Percentiles rank a stretch among this genome's conserved stretches.
phyloP scores from a whole-genome alignment of 148 eudicot species.

The Rhododendron williamsianum region DNA sequence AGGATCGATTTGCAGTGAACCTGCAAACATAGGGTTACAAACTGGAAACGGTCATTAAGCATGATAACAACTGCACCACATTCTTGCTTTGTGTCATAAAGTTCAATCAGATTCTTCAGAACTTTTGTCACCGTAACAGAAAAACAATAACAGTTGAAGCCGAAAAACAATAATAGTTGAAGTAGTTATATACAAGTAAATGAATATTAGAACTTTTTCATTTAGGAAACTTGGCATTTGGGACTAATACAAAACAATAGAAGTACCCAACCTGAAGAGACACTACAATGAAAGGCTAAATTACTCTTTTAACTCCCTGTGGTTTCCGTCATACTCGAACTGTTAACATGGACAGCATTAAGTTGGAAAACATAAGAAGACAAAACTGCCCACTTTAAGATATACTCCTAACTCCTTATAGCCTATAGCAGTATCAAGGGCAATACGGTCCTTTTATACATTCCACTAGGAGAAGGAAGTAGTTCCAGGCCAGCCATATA shows the following conservation, averaged over 20 bases:
- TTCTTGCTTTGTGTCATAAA: not conserved
- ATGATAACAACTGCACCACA: not conserved
- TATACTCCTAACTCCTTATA: not conserved
- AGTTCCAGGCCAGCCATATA: not conserved
- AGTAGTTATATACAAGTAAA: not conserved
- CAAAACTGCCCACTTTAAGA: not conserved
- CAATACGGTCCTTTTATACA: not conserved
- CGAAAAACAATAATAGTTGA: not conserved
- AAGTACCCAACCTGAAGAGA: not conserved
- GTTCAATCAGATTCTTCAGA: conserved; percentile 4
- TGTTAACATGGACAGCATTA: not conserved
- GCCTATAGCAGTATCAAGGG: not conserved
- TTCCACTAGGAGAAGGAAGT: not conserved
- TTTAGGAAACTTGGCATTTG: not conserved
- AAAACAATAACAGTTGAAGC: not conserved
- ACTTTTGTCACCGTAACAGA: not conserved
- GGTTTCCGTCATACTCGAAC: not conserved
- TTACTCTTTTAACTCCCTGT: not conserved
- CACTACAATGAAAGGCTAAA: not conserved
- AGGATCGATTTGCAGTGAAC: not conserved
- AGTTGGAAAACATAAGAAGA: not conserved
- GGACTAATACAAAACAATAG: not conserved
- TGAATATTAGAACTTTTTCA: not conserved
- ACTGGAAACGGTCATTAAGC: not conserved
- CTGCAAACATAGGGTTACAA: not conserved